Base-by-base conservation (phyloP, 192 early-diverging fungal genomes). In the Podila minutissima region DNA sequence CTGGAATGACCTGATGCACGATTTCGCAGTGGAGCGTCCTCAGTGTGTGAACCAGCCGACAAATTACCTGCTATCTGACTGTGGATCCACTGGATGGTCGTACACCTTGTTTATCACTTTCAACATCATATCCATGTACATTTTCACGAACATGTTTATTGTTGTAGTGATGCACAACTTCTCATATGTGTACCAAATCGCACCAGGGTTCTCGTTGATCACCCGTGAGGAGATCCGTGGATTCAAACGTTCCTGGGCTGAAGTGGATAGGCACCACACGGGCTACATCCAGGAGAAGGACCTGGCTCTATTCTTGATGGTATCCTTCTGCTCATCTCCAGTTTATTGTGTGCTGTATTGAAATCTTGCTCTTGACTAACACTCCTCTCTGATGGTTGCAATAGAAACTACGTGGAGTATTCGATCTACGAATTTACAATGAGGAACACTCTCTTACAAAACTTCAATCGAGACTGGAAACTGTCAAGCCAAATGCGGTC, bases 121-220 rank as follows among this genome's bases (percentile, higher is more conserved):
- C 82, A 91, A 89, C 69, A 85, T 91, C 28, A 83, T 91, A n/a
- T 91, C 90, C 31, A 91, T 91, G 90, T 91, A 91, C 58, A 91
- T 91, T 50, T 89, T 91, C 49, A 86, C 84, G 1, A 85, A 85
- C 72, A 88, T 91, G 71, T 89, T 91, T 66, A 84, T 91, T 24
- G 90, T 85, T 17, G 87, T 91, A 28, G 90, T 91, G 41, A 72
- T 84, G 37, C 88, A 91, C 67, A 91, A 89, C 63, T 91, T 91
- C 58, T 86, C 88, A 8, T 91, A 91, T 61, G 85, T 87, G 6
- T 88, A 91, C 62, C 90, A 91, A 69, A 87, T 90, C 37, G 84
- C 86, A 4, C 86, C 88, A 6, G 82, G 86, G 29, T 90, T 89
- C 62, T 89, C 89, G 10, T 33, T 89, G 35, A 83, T 90, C 8